A percentile compares a stretch with the other conserved stretches of the same genome.
These are phyloP conservation scores for Venturiaceae sp. DNA, from an alignment of 2,329 filamentous ascomycete species.

Conservation along the genomic window DNA sequence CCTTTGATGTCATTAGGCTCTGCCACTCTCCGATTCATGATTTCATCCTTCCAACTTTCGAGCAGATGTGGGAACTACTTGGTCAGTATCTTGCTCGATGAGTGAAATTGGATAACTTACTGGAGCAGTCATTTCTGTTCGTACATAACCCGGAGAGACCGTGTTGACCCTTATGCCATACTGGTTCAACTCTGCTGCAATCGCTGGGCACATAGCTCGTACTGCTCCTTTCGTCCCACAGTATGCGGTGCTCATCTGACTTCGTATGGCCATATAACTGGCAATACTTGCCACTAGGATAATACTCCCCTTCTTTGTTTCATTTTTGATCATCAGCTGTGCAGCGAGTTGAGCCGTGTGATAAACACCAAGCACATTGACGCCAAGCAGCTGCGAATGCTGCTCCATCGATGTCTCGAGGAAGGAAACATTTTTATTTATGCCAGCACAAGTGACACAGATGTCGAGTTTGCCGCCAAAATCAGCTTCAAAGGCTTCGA, in stretches of 20 bases:
- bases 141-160: constrained; percentile 93
- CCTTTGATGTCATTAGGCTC: constrained; percentile 88
- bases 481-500: constrained; percentile 23
- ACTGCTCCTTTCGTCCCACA: constrained; percentile 40
- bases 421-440: constrained; percentile 34
- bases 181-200: constrained; percentile 28
- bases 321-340: constrained; percentile 41
- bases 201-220: constrained; percentile 35
- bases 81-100: background rate
- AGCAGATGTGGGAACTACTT: constrained; percentile 60
- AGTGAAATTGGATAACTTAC: background rate
- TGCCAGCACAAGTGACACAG: constrained; percentile 53
- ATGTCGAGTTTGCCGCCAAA: constrained; percentile 34
- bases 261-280: constrained; percentile 39
- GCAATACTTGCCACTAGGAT: constrained; percentile 46
- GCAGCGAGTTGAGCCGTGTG: constrained; percentile 40
- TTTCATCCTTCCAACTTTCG: constrained; percentile 82
- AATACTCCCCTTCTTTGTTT: constrained; percentile 41
- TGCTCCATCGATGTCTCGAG: constrained; percentile 34
- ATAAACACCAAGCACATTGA: constrained; percentile 37
- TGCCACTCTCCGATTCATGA: constrained; percentile 90
- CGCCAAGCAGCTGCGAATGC: constrained; percentile 29
- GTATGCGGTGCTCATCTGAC: constrained; percentile 38
- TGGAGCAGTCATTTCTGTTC: constrained; percentile 70
- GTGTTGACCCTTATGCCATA: constrained; percentile 83